Evolutionary conservation across 805 yeast genomes (phyloP).

Genomic region (Suhomyces sp.): DNA sequence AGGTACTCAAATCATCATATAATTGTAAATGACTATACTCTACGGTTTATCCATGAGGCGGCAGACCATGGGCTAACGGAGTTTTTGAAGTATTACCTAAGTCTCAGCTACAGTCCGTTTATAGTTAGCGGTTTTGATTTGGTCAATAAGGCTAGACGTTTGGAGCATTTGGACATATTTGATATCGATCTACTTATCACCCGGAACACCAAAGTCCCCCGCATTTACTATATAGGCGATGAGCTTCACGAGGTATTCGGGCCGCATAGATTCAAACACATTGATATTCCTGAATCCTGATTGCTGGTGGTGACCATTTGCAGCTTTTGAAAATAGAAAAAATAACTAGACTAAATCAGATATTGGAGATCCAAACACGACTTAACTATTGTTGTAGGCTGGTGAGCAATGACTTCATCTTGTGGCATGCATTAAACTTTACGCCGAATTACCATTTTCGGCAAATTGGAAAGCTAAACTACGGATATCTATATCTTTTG

Average conservation of each 20-base stretch:
- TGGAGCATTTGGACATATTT: slow-evolving; percentile 1
- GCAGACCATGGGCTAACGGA: slow-evolving; percentile 5
- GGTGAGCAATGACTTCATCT: neutral
- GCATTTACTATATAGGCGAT: neutral
- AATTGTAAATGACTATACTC: slow-evolving; percentile 9
- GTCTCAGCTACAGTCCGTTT: slow-evolving; percentile 11
- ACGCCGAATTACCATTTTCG: neutral
- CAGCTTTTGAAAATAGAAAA: neutral
- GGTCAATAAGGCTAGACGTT: slow-evolving; percentile 1
- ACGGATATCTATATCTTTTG: neutral
- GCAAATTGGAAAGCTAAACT: neutral
- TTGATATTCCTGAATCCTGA: neutral
- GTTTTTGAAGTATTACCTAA: slow-evolving; percentile 10
- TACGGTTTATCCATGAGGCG: slow-evolving; percentile 7
- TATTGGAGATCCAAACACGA: neutral
- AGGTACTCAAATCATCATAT: neutral
- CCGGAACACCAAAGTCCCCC: slow-evolving; percentile 1
- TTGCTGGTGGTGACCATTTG: neutral
- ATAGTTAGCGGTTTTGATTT: slow-evolving; percentile 6
- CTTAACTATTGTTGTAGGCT: neutral
- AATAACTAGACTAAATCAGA: neutral
- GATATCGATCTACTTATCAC: neutral
- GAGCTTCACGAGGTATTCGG: neutral
- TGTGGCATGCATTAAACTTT: neutral
- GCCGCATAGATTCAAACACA: neutral